phyloP scores from a whole-genome alignment of 441 rosid species.

The Melastoma candidum region DNA sequence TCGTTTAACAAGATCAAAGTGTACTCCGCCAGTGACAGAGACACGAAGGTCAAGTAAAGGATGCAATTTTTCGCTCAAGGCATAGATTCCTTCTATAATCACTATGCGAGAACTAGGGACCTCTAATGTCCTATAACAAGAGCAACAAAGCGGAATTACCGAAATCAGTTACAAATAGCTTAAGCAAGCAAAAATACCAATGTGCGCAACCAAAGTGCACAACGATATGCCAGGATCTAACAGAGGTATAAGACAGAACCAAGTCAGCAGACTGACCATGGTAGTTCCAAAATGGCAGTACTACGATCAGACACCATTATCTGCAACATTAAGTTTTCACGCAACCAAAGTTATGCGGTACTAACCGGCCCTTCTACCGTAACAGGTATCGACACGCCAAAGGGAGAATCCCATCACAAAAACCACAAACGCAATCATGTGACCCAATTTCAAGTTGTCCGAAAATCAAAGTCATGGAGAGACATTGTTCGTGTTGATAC shows the following conservation, averaged over 20 bases:
- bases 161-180: background rate
- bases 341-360: too few species aligned
- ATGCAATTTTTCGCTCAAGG: constrained; percentile 77
- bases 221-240: constrained; percentile 6
- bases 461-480: too few species aligned
- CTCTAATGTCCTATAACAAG: constrained; percentile 60
- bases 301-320: too few species aligned
- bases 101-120: constrained; percentile 90
- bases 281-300: too few species aligned
- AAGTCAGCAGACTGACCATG: too few species aligned
- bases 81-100: constrained; percentile 90
- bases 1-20: constrained; percentile 93
- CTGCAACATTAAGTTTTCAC: too few species aligned
- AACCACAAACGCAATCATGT: too few species aligned
- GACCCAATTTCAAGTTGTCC: too few species aligned
- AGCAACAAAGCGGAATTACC: background rate
- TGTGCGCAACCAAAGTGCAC: background rate
- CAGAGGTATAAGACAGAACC: constrained; percentile 9
- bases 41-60: constrained; percentile 96
- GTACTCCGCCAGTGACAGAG: constrained; percentile 95
- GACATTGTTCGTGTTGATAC: constrained; percentile 15
- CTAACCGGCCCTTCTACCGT: too few species aligned
- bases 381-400: too few species aligned
- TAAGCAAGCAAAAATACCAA: background rate
- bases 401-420: too few species aligned